These are phyloP conservation scores for Phaeoacremonium minimum DNA, from an alignment of 2,329 filamentous ascomycete species.

Conservation along the genomic window DNA sequence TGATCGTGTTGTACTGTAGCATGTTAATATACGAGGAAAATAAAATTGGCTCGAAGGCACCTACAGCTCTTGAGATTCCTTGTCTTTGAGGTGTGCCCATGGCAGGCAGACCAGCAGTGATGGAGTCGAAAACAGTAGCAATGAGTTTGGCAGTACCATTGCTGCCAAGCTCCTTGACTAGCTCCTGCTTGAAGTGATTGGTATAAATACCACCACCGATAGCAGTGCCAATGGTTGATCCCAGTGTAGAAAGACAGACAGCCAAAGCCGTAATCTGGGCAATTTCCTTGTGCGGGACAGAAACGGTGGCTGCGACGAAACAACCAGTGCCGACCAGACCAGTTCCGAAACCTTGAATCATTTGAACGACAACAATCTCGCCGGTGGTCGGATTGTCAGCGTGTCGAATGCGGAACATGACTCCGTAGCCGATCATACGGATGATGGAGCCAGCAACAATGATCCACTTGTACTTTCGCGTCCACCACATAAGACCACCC, in stretches of 20 bases:
- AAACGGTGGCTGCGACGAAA: constrained; percentile 13
- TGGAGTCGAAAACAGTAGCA: constrained; percentile 35
- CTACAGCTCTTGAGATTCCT: constrained; percentile 33
- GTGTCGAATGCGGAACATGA: constrained; percentile 43
- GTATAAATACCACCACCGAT: constrained; percentile 46
- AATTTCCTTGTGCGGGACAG: constrained; percentile 37
- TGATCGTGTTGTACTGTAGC: background rate
- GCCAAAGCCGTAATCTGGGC: constrained; percentile 42
- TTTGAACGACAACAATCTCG: constrained; percentile 43
- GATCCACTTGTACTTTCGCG: constrained; percentile 41
- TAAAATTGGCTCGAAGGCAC: constrained; percentile 6
- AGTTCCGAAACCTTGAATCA: constrained; percentile 39
- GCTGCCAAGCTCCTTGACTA: constrained; percentile 28
- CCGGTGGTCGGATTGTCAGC: constrained; percentile 32
- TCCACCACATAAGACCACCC: constrained; percentile 34
- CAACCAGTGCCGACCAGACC: constrained; percentile 11
- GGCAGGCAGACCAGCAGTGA: constrained; percentile 30
- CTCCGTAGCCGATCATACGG: constrained; percentile 40
- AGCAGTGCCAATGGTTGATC: constrained; percentile 27
- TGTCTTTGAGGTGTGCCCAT: constrained; percentile 32
- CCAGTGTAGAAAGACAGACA: constrained; percentile 35
- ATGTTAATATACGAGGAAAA: background rate
- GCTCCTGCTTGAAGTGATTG: constrained; percentile 29
- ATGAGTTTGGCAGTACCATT: constrained; percentile 22
- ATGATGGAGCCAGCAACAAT: constrained; percentile 32